phyloP scores from a whole-genome alignment of 257 asterid genomes.

The Eucommia ulmoides region DNA sequence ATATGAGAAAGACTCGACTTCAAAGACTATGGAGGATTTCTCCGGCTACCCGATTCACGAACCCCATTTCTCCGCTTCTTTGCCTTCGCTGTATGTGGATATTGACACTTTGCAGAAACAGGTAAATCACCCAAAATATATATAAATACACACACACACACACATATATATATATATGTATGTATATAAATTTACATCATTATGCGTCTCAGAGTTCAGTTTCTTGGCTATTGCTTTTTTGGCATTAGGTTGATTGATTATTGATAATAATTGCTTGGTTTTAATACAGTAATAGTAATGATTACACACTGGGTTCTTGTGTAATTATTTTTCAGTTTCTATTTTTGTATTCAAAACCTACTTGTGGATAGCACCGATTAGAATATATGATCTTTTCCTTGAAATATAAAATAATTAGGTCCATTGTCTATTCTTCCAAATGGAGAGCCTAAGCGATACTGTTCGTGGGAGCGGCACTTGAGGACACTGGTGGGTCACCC shows the following conservation, averaged over 20 bases:
- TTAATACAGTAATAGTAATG: not conserved
- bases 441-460: too few relatives aligned
- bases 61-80: constrained; percentile 23
- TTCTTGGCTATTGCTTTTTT: not conserved
- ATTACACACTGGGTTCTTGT: not conserved
- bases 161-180: too few relatives aligned
- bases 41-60: constrained; percentile 74
- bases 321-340: too few relatives aligned
- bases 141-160: not conserved
- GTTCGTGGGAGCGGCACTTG: too few relatives aligned
- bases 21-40: constrained; percentile 74
- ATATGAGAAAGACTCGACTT: constrained; percentile 28
- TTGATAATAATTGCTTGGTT: not conserved
- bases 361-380: too few relatives aligned
- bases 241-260: not conserved
- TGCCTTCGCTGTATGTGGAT: constrained; percentile 54
- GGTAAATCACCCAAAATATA: constrained; percentile 18
- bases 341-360: too few relatives aligned
- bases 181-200: not conserved
- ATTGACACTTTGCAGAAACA: constrained; percentile 42
- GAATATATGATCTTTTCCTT: too few relatives aligned
- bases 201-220: not conserved
- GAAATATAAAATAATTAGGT: too few relatives aligned
- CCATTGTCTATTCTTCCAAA: too few relatives aligned
- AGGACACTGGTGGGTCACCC: too few relatives aligned